A percentile compares a stretch with the other conserved stretches of the same genome.
These are phyloP conservation scores for Camelina laxa DNA, from an alignment of 345 rosid species.

Conservation along the genomic window DNA sequence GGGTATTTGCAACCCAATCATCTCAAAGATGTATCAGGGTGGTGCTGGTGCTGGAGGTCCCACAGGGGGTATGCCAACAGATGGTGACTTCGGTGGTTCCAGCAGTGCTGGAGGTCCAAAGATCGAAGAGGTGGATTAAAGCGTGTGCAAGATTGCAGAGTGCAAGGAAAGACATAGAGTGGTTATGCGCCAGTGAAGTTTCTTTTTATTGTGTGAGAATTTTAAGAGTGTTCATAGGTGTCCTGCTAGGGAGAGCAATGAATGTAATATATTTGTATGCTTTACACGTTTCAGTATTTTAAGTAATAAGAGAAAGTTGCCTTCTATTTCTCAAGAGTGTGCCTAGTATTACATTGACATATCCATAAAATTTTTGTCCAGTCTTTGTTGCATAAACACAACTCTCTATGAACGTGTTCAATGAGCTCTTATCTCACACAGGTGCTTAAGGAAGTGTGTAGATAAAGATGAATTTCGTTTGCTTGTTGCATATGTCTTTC, in stretches of 20 bases:
- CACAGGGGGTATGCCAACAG: slow-evolving; percentile 29
- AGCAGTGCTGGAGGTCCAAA: slow-evolving; percentile 50
- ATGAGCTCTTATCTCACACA: background rate
- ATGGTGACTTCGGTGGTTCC: slow-evolving; percentile 32
- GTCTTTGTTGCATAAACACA: background rate
- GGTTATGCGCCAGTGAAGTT: background rate
- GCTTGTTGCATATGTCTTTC: slow-evolving; percentile 31
- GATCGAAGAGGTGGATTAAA: slow-evolving; percentile 59
- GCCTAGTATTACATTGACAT: background rate
- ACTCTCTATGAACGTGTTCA: background rate
- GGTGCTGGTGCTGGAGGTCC: slow-evolving; percentile 38
- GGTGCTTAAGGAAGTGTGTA: background rate
- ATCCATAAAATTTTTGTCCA: background rate
- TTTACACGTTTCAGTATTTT: slow-evolving; percentile 13
- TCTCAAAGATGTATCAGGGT: slow-evolving; percentile 51
- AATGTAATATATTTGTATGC: slow-evolving; percentile 16
- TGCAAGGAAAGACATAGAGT: background rate
- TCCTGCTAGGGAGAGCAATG: slow-evolving; percentile 2
- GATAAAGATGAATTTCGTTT: slow-evolving; percentile 19
- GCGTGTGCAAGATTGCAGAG: background rate
- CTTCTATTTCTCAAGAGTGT: background rate
- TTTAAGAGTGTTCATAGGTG: background rate
- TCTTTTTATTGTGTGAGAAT: background rate
- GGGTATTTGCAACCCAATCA: slow-evolving; percentile 50
- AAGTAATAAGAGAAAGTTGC: background rate